Evolutionary conservation across 2,329 filamentous ascomycete species (phyloP), one percentile per base, ranked within the genome.

Genomic region (Colletotrichum musae): DNA sequence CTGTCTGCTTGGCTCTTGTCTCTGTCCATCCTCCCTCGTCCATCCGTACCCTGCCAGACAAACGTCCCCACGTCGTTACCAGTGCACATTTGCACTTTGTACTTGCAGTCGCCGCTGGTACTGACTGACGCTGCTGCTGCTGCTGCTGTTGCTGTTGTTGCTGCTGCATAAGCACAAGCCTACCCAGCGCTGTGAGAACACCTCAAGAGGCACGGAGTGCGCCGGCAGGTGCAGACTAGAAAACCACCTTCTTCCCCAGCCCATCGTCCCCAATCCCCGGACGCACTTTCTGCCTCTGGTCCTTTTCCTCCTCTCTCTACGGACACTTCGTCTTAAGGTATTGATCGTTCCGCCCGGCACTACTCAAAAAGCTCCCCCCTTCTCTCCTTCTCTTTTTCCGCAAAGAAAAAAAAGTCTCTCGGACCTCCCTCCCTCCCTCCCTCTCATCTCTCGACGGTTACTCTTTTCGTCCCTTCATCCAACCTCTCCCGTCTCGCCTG

Each of bases 361-460:
- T 43, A 43, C 41, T 18, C n/a, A 50, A 21, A 21, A 50, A 50
- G 47, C n/a, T 50, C 47, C 18, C 9, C n/a, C 45, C 16, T 13
- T 48, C 18, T 28, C 36, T 45, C 32, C 10, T 36, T 36, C 32
- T 36, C 32, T 32, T 7, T 6, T 32, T 10, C 32, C 32, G 32
- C 32, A 2, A 7, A 36, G 9, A 36, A 24, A 24, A 24, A 24
- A 36, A 26, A 24, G 32, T 56, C 65, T 36, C 67, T 66, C 67
- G 67, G 67, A 61, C 62, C 68, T 58, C 58, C 67, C 57, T 70
- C 58, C 52, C 47, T 70, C 58, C 52, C 47, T 68, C 52, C 52
- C 52, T 60, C 32, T 59, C 56, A 58, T 54, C 53, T 53, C 48
- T 58, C 52, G 47, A 62, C 58, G 68, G 60, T 65, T 59, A 10